A percentile compares a stretch with the other conserved stretches of the same genome.
Evolutionary conservation across 306 rosid genomes (phyloP).

Genomic region (Cyclanthera cordifolia): DNA sequence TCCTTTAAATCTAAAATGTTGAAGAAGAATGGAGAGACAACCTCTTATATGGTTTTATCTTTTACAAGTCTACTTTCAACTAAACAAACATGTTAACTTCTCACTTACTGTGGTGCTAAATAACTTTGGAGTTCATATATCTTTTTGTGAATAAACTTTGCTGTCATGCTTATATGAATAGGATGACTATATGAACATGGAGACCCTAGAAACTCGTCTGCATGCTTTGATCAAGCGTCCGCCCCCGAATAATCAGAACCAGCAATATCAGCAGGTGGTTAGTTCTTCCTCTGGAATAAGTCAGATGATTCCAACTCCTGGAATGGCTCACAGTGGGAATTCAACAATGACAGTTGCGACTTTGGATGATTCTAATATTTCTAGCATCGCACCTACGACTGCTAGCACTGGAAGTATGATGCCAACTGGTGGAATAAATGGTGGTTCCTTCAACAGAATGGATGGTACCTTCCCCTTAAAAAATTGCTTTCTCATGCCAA

Average conservation of each 20-base stretch:
- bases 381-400: conserved; percentile 35
- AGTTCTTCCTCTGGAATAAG: conserved; percentile 50
- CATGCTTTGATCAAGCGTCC: conserved; percentile 29
- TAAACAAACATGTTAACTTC: background rate
- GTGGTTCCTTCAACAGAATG: conserved; percentile 47
- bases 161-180: conserved; percentile 13
- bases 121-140: conserved; percentile 5
- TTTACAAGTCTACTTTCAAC: background rate
- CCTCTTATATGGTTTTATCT: conserved; percentile 2
- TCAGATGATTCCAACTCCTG: conserved; percentile 95
- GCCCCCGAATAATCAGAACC: conserved; percentile 36
- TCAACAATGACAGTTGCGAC: conserved; percentile 54
- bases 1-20: background rate
- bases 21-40: background rate
- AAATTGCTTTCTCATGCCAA: conserved; percentile 2
- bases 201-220: conserved; percentile 64
- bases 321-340: conserved; percentile 64
- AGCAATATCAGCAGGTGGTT: conserved; percentile 52
- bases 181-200: conserved; percentile 87
- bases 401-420: conserved; percentile 55
- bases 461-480: conserved; percentile 40
- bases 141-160: conserved; percentile 16
- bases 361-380: conserved; percentile 52
- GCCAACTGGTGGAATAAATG: conserved; percentile 45
- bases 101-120: background rate